Conservation (phyloP, 2,329 filamentous ascomycete genomes). For the Ophiostoma montium region DNA sequence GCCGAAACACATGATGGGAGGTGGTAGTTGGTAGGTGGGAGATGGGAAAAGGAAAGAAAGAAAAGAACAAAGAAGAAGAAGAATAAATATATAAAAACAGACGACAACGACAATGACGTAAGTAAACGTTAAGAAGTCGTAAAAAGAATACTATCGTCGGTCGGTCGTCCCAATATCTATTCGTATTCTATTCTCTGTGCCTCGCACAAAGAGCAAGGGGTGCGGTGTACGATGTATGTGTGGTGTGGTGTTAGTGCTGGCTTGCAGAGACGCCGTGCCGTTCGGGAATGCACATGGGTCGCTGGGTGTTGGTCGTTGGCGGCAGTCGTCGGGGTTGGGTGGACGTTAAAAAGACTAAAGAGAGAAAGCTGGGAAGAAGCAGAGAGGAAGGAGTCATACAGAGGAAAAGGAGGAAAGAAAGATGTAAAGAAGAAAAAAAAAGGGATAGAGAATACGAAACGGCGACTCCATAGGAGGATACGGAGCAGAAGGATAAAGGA, state of each 20-base stretch:
- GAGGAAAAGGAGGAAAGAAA: background rate
- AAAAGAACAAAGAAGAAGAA: background rate
- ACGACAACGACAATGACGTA: background rate
- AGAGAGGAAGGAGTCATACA: background rate
- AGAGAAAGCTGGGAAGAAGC: background rate
- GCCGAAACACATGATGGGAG: conserved; percentile 50
- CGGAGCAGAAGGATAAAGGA: background rate
- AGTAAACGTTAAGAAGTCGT: too few relatives aligned
- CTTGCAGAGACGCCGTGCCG: background rate
- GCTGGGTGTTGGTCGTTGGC: too few relatives aligned
- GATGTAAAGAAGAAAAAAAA: background rate
- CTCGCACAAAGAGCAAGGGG: background rate
- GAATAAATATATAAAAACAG: background rate
- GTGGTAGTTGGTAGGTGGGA: background rate
- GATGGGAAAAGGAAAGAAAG: background rate
- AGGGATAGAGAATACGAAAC: background rate
- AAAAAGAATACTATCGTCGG: too few relatives aligned
- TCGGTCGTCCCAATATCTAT: too few relatives aligned
- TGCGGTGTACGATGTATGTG: too few relatives aligned
- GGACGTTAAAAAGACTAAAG: background rate
- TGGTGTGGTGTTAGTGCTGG: background rate
- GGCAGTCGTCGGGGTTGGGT: too few relatives aligned
- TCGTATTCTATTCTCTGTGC: too few relatives aligned
- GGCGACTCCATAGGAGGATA: background rate
- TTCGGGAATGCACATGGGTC: too few relatives aligned